phyloP scores from a whole-genome alignment of 2,329 filamentous ascomycete species.

The Amylocarpus encephaloides region DNA sequence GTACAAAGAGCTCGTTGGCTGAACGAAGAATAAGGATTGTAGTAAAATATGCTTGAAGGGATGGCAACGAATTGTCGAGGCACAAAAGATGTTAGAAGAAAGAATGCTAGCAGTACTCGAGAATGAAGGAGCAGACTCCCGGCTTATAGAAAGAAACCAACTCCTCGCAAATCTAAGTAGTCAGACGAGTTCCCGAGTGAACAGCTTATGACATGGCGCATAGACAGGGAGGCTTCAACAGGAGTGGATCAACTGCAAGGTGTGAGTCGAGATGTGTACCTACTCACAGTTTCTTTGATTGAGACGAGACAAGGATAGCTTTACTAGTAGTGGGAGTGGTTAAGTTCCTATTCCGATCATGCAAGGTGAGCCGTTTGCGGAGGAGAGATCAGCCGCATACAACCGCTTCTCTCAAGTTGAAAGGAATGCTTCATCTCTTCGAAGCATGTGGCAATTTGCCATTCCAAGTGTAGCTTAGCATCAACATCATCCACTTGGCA shows the following conservation, averaged over 20 bases:
- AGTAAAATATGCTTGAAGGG: slow-evolving; percentile 31
- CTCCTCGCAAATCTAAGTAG: slow-evolving; percentile 1
- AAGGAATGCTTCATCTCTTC: slow-evolving; percentile 29
- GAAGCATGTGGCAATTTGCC: slow-evolving; percentile 22
- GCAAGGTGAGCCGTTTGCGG: slow-evolving; percentile 21
- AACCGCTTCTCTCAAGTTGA: slow-evolving; percentile 15
- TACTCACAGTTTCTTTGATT: slow-evolving; percentile 9
- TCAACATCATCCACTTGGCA: slow-evolving; percentile 1
- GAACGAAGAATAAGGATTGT: slow-evolving; percentile 27
- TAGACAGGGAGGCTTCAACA: slow-evolving; percentile 21
- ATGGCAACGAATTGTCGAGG: slow-evolving; percentile 23
- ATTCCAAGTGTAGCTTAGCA: slow-evolving; percentile 7
- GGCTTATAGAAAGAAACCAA: slow-evolving; percentile 26
- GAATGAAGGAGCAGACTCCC: slow-evolving; percentile 29
- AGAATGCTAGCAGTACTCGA: slow-evolving; percentile 28
- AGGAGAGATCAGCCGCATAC: slow-evolving; percentile 9
- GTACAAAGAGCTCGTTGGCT: slow-evolving; percentile 20
- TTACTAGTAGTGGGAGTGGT: slow-evolving; percentile 16
- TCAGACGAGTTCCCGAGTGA: slow-evolving; percentile 7
- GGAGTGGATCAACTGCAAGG: slow-evolving; percentile 17
- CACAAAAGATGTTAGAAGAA: slow-evolving; percentile 17
- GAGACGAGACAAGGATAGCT: slow-evolving; percentile 17
- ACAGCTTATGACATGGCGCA: slow-evolving; percentile 11
- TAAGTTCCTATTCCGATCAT: slow-evolving; percentile 15
- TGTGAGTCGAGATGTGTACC: slow-evolving; percentile 12